These are phyloP conservation scores for Xylariaceae sp. DNA, from an alignment of 2,329 filamentous ascomycete species.

Conservation along the genomic window DNA sequence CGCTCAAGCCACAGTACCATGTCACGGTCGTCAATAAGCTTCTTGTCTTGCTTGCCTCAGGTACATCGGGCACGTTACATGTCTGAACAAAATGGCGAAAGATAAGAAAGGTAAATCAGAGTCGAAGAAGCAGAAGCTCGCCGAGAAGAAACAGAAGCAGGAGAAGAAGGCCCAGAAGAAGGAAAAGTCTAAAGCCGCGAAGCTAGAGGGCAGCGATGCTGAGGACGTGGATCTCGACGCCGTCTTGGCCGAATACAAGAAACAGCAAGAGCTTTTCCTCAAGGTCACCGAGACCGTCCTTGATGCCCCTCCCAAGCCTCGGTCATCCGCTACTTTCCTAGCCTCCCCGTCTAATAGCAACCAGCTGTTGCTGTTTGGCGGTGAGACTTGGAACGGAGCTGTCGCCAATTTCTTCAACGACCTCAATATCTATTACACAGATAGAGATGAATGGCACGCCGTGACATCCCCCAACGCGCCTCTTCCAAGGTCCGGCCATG, in stretches of 20 bases:
- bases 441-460: constrained; percentile 83
- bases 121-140: constrained; percentile 45
- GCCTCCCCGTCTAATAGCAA: constrained; percentile 82
- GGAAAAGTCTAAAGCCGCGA: constrained; percentile 64
- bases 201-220: constrained; percentile 75
- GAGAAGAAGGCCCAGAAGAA: constrained; percentile 89
- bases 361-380: constrained; percentile 86
- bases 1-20: no score
- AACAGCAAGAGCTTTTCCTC: constrained; percentile 87
- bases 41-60: background rate
- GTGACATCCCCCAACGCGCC: constrained; percentile 90
- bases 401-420: constrained; percentile 70
- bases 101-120: constrained; percentile 43
- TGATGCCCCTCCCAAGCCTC: constrained; percentile 67
- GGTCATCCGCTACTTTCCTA: constrained; percentile 76
- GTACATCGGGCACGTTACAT: background rate
- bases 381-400: constrained; percentile 92
- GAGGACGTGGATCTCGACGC: constrained; percentile 92
- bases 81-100: constrained; percentile 39
- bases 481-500: constrained; percentile 85
- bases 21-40: background rate
- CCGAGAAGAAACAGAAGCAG: constrained; percentile 71
- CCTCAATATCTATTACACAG: constrained; percentile 68
- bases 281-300: constrained; percentile 82
- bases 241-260: constrained; percentile 88